Base-by-base conservation (phyloP, 2,329 filamentous ascomycete genomes). In the Colletotrichum karsti region DNA sequence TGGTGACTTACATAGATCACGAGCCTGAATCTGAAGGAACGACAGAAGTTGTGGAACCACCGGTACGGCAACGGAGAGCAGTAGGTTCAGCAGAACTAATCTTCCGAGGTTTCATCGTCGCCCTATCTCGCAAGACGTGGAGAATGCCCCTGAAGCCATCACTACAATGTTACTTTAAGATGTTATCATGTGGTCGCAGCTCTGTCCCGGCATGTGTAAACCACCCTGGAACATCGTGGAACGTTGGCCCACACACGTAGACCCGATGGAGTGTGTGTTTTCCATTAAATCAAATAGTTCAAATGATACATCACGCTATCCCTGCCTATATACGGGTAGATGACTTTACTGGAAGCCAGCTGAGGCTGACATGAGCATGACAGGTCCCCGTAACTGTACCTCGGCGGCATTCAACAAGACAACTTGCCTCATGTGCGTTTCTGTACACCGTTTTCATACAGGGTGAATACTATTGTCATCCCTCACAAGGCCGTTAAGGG, bases 311-410 rank as follows among this genome's bases (percentile, higher is more conserved):
- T 8, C 3, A 13, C 33, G 1, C 9, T n/a, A 41, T 41, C 51
- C 51, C n/a, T 55, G 51, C 28, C 51, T 18, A 55, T 55, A 55
- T n/a, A 18, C 51, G 51, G 51, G 51, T 41, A 55, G 51, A 39
- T 20, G 7, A 41, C 5, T 39, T 18, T 41, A 55, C 20, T 26
- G 12, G 20, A 41, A 55, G 33, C 12, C n/a, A n/a, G 39, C 33
- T 39, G 51, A 55, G 51, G 51, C 51, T 55, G 13, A 28, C 51
- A 15, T n/a, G 15, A 55, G 20, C 51, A 55, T 55, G 51, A 24
- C 35, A 54, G 30, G 20, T 24, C 20, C 20, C 13, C 12, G 51
- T 22, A 37, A 10, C 13, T 39, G 3, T 54, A 13, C 13, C n/a
- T n/a, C 10, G 20, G 18, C 26, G 20, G 7, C 51, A 39, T 12